Conservation (phyloP, 176 grass and related monocot species). For the Zea mays region DNA sequence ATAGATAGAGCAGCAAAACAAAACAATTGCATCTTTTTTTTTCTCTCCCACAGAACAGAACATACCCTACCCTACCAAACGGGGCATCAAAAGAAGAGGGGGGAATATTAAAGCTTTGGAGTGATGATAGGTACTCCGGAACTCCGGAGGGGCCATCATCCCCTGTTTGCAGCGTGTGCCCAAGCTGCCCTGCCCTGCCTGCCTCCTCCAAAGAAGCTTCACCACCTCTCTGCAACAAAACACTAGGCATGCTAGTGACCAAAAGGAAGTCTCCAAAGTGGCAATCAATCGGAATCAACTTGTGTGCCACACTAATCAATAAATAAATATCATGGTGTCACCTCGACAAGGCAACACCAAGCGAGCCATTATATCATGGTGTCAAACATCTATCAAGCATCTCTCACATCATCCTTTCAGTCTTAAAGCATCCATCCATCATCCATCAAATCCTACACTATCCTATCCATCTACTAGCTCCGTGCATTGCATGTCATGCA, state of each 20-base stretch:
- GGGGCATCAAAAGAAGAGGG: slow-evolving; percentile 80
- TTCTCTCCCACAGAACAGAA: slow-evolving; percentile 3
- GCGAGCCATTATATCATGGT: slow-evolving; percentile 25
- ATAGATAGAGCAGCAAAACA: slow-evolving; percentile 35
- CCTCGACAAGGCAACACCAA: slow-evolving; percentile 40
- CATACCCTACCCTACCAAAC: slow-evolving; percentile 60
- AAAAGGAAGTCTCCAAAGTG: slow-evolving; percentile 42
- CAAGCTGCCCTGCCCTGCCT: slow-evolving; percentile 54
- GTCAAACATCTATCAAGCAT: slow-evolving; percentile 58
- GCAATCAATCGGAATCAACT: slow-evolving; percentile 36
- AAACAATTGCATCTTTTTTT: slow-evolving; percentile 13
- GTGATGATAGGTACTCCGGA: slow-evolving; percentile 47
- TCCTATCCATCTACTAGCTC: slow-evolving; percentile 33
- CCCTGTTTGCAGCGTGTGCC: slow-evolving; percentile 54
- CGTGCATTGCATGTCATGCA: background rate
- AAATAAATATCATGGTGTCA: slow-evolving; percentile 55
- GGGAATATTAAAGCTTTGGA: slow-evolving; percentile 89
- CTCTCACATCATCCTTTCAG: slow-evolving; percentile 46
- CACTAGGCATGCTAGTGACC: slow-evolving; percentile 36
- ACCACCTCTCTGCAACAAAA: slow-evolving; percentile 49
- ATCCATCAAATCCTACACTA: slow-evolving; percentile 38
- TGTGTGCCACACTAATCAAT: slow-evolving; percentile 40
- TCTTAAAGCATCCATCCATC: slow-evolving; percentile 47
- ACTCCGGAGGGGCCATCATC: slow-evolving; percentile 31
- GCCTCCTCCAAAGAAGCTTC: slow-evolving; percentile 79